phyloP scores from a whole-genome alignment of 768 basidiomycete genomes.

The Psilocybe cyanescens region DNA sequence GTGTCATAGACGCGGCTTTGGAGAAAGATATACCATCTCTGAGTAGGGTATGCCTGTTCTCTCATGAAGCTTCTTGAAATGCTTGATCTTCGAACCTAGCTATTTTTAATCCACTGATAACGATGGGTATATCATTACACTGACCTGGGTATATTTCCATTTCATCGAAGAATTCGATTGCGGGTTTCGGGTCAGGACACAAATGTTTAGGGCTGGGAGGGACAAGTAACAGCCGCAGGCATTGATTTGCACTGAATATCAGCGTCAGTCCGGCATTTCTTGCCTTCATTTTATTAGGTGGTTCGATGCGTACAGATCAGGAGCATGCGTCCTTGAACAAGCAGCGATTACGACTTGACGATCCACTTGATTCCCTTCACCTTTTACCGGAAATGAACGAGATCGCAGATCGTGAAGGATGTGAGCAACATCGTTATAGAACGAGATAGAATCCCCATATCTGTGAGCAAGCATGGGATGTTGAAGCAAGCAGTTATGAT shows the following conservation, averaged over 20 bases:
- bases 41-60: conserved; percentile 78
- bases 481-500: background rate
- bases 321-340: conserved; percentile 74
- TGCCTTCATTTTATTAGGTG: background rate
- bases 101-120: background rate
- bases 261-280: background rate
- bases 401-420: conserved; percentile 65
- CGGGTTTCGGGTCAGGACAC: conserved; percentile 40
- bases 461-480: conserved; percentile 33
- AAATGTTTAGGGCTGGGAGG: conserved; percentile 40
- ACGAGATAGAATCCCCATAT: conserved; percentile 58
- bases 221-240: conserved; percentile 65
- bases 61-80: conserved; percentile 76
- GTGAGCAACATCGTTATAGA: conserved; percentile 78
- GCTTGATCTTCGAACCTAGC: conserved; percentile 76
- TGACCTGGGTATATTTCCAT: conserved; percentile 75
- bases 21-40: conserved; percentile 63
- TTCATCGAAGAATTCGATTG: conserved; percentile 68
- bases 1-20: background rate
- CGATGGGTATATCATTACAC: background rate
- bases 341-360: conserved; percentile 56
- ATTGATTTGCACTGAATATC: conserved; percentile 67
- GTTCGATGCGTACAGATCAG: conserved; percentile 57
- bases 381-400: conserved; percentile 27
- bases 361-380: conserved; percentile 29